A percentile compares a stretch with the other conserved stretches of the same genome.
These are phyloP conservation scores for Exophiala spinifera DNA, from an alignment of 2,329 filamentous ascomycete genomes.

Conservation along the genomic window DNA sequence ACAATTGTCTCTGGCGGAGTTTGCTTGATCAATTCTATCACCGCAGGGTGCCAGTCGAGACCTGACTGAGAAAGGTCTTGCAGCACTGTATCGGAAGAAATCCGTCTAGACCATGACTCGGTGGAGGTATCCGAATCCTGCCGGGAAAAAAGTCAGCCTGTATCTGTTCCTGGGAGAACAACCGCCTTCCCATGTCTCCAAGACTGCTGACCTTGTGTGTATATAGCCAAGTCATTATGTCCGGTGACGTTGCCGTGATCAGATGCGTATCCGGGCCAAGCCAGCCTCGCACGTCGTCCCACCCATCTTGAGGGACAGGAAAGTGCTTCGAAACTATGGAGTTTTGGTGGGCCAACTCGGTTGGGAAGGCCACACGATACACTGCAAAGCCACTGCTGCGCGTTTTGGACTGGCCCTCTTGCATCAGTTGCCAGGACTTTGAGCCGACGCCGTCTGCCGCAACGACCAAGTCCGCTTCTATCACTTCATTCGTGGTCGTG, in stretches of 20 bases:
- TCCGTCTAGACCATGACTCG: slow-evolving; percentile 8
- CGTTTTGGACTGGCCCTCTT: neutral
- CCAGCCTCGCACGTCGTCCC: neutral
- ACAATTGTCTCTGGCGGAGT: neutral
- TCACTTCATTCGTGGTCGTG: neutral
- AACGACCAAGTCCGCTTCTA: slow-evolving; percentile 3
- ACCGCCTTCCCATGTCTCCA: neutral
- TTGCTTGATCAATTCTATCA: slow-evolving; percentile 4
- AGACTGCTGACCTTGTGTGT: slow-evolving; percentile 5
- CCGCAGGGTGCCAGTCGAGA: slow-evolving; percentile 6
- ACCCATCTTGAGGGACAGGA: no score
- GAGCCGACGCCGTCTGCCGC: slow-evolving; percentile 10
- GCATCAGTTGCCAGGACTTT: neutral
- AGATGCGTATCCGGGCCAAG: slow-evolving; percentile 5
- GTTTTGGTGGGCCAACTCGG: neutral
- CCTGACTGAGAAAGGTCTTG: neutral
- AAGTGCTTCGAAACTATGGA: neutral
- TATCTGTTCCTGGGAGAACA: neutral
- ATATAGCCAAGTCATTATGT: slow-evolving; percentile 4
- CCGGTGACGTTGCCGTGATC: neutral
- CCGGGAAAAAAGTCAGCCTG: neutral
- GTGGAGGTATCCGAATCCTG: neutral
- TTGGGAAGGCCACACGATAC: slow-evolving; percentile 2
- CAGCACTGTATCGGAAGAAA: neutral
- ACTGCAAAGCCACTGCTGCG: slow-evolving; percentile 10